These are phyloP conservation scores for Populus trichocarpa DNA, from an alignment of 441 rosid genomes.

Conservation along the genomic window DNA sequence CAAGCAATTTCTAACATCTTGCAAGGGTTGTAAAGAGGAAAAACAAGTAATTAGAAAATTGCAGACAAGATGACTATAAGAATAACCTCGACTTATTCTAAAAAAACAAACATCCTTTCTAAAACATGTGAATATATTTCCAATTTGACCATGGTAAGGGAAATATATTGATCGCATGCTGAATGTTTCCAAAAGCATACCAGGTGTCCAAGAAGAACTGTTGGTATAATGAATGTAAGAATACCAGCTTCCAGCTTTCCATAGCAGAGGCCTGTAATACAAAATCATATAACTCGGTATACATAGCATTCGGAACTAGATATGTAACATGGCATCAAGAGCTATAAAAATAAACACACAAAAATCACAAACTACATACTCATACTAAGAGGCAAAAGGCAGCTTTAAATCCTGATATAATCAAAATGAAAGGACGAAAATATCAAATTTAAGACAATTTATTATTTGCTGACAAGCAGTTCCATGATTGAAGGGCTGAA, in stretches of 20 bases:
- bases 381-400: background rate
- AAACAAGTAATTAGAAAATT: background rate
- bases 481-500: background rate
- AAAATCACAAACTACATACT: background rate
- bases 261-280: slow-evolving; percentile 70
- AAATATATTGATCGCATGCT: background rate
- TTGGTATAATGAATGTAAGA: slow-evolving; percentile 82
- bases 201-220: slow-evolving; percentile 91
- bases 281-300: background rate
- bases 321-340: background rate
- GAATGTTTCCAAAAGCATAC: slow-evolving; percentile 25
- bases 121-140: background rate
- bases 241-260: slow-evolving; percentile 94
- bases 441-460: background rate
- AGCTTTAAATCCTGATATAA: background rate
- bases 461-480: background rate
- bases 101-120: background rate
- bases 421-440: background rate
- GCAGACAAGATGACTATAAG: background rate
- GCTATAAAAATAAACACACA: background rate
- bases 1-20: background rate
- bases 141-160: background rate
- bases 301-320: background rate
- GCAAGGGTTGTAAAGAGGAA: background rate
- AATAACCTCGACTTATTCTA: background rate